Evolutionary conservation across 345 rosid genomes (phyloP), one percentile per base, ranked within the genome.

Genomic region (Salix purpurea): DNA sequence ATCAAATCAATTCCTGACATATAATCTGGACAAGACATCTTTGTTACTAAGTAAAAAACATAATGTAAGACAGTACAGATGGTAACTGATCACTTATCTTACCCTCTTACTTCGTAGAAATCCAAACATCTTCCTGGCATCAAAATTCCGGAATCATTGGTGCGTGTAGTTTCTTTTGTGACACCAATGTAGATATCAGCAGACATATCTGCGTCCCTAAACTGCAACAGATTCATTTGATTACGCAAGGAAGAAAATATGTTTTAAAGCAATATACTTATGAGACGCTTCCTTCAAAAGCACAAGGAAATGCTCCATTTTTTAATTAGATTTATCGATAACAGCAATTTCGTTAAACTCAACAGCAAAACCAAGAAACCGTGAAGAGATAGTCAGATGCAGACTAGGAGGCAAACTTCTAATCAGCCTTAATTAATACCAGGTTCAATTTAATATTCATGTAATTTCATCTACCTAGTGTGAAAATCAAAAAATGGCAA

Each of bases 31-130:
- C 62, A 1, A 50, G 19, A 21, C 34, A 28, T 28, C 12, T 28
- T 30, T 32, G 14, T 18, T 9, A 23, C 9, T n/a, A 18, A 24
- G 14, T 34, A 26, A 65, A 23, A 65, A 10, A 26, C 44, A n/a
- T 13, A 52, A 76, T 18, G 6, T 4, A 6, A 32, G 18, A 52
- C 46, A 15, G 28, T n/a, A 70, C 1, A 48, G 14, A n/a, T 56
- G 5, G 46, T 56, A 69, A 11, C 16, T 28, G 2, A 7, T 39
- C 11, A 36, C 44, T 32, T 21, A 37, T 77, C 67, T 76, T 83
- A 83, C 85, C 83, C 80, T 24, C 73, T 4, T 30, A 79, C 85
- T 70, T 70, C 70, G 58, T 78, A 78, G 65, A 72, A 73, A 12
- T 65, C 68, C 71, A 78, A 34, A 14, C 72, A 72, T 28, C 42